Base-by-base conservation (phyloP, 2,329 filamentous ascomycete species). In the Drechslerella stenobrocha region DNA sequence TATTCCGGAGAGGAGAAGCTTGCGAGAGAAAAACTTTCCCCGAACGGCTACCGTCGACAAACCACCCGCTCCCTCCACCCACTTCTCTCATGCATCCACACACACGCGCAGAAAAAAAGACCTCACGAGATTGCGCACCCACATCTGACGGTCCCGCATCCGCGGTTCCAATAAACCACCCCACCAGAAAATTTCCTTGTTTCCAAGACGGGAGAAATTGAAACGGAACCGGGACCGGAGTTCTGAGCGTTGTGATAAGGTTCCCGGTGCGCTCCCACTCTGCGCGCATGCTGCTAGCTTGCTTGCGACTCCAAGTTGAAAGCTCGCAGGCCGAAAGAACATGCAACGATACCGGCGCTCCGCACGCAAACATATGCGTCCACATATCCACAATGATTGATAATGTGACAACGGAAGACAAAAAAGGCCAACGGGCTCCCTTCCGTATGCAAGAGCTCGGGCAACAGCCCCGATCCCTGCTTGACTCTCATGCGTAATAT, bases 151-250 rank as follows among this genome's bases (percentile, higher is more conserved):
- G 55, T 67, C 63, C 63, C 63, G 63, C 55, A 67, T 52, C 63
- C 63, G 63, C 63, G 63, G 63, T 60, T 67, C 63, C 63, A 67
- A 47, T 67, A 46, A 30, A 55, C 23, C 44, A 15, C 44, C 53
- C 53, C 61, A 46, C 61, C 55, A 60, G 60, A 50, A 53, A 46
- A 50, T 55, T 67, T 60, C 61, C 61, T 50, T 66, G 61, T 55
- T 59, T 59, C 55, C 28, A 30, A 22, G 20, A 24, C 20, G 11
- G 5, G 28, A 11, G 11, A 11, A 30, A 30, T 30, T n/a, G n/a
- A n/a, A n/a, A n/a, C n/a, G n/a, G n/a, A n/a, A n/a, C n/a, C n/a
- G n/a, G n/a, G n/a, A n/a, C n/a, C n/a, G n/a, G n/a, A n/a, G n/a
- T n/a, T n/a, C n/a, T n/a, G n/a, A n/a, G n/a, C n/a, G n/a, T n/a